Evolutionary conservation across 805 yeast species (phyloP).

Genomic region (Metschnikowia corniflorae): DNA sequence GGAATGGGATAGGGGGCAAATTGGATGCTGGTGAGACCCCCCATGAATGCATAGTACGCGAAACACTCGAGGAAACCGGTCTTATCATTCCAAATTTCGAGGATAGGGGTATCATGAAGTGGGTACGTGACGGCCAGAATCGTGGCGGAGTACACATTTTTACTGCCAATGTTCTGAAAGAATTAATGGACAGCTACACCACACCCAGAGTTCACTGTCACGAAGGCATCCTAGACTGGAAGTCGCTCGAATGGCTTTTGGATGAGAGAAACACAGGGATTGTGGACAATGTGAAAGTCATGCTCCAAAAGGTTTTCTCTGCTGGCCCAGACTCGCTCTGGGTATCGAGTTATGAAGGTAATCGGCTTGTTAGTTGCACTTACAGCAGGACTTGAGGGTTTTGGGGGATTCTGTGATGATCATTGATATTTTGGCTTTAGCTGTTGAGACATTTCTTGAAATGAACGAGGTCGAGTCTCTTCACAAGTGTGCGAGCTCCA

Average conservation of each 20-base stretch:
- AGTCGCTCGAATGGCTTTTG: conserved; percentile 33
- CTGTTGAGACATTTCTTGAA: no score
- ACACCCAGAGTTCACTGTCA: conserved; percentile 31
- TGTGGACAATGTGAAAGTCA: conserved; percentile 34
- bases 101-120: conserved; percentile 34
- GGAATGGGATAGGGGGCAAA: conserved; percentile 49
- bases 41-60: conserved; percentile 38
- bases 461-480: no score
- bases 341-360: conserved; percentile 23
- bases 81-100: conserved; percentile 25
- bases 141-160: conserved; percentile 39
- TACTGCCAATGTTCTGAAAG: conserved; percentile 31
- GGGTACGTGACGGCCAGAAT: conserved; percentile 28
- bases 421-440: no score
- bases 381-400: background rate
- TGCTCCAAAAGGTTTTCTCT: conserved; percentile 23
- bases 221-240: conserved; percentile 45
- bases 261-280: conserved; percentile 36
- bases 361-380: conserved; percentile 12
- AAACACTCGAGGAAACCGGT: conserved; percentile 42
- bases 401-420: no score
- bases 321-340: conserved; percentile 25
- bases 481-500: no score
- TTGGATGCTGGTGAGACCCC: conserved; percentile 34
- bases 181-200: conserved; percentile 21